These are phyloP conservation scores for Stentor coeruleus DNA, from an alignment of 73 alveolate genomes.

Conservation along the genomic window DNA sequence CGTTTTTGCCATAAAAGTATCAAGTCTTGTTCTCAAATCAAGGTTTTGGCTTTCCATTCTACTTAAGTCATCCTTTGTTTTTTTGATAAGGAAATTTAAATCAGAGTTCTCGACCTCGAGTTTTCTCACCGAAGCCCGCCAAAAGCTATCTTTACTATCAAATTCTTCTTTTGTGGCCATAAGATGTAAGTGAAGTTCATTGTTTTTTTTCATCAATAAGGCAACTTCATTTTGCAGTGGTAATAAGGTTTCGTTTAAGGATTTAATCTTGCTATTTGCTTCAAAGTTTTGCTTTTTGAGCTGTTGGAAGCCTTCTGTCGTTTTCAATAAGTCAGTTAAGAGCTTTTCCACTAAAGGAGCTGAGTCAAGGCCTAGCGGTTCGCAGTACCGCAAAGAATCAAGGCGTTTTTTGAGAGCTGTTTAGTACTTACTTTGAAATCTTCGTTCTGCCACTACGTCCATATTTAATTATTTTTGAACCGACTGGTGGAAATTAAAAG, in stretches of 20 bases:
- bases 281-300: conserved; percentile 73
- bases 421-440: conserved; percentile 35
- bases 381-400: conserved; percentile 90
- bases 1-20: conserved; percentile 32
- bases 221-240: conserved; percentile 94
- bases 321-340: conserved; percentile 82
- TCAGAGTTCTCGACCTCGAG: conserved; percentile 57
- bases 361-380: conserved; percentile 86
- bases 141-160: conserved; percentile 51
- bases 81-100: conserved; percentile 40
- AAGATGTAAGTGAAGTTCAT: conserved; percentile 87
- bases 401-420: conserved; percentile 66
- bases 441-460: conserved; percentile 52
- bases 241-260: conserved; percentile 43
- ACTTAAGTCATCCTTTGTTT: conserved; percentile 44
- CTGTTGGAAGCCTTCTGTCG: conserved; percentile 92
- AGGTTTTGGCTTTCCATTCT: conserved; percentile 27
- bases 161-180: conserved; percentile 85
- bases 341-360: conserved; percentile 85
- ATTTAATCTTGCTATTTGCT: conserved; percentile 30
- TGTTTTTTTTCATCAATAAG: conserved; percentile 92
- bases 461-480: conserved; percentile 27
- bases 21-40: conserved; percentile 35
- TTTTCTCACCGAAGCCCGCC: conserved; percentile 57
- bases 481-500: neutral